phyloP scores from a whole-genome alignment of 2,329 filamentous ascomycete genomes.

The Fusarium circinatum region DNA sequence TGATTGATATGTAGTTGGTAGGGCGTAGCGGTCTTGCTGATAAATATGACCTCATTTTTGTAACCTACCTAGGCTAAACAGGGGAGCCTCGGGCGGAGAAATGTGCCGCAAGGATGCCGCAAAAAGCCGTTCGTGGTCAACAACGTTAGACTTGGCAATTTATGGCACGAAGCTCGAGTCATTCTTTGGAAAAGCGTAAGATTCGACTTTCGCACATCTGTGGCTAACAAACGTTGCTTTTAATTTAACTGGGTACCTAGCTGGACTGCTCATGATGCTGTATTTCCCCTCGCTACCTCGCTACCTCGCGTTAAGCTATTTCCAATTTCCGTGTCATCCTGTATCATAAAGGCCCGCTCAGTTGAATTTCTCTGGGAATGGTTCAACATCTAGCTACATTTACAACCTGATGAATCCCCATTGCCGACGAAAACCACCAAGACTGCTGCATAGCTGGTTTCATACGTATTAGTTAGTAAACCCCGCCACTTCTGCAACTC shows the following conservation, averaged over 20 bases:
- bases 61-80: not conserved
- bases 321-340: too few relatives aligned
- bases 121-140: not conserved
- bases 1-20: not conserved
- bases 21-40: not conserved
- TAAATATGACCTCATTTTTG: not conserved
- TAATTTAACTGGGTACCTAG: too few relatives aligned
- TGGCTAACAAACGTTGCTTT: too few relatives aligned
- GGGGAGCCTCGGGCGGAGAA: not conserved
- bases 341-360: too few relatives aligned
- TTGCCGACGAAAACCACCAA: conserved; percentile 2
- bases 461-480: not conserved
- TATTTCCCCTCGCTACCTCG: too few relatives aligned
- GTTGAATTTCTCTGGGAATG: too few relatives aligned
- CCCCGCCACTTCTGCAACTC: rapidly evolving
- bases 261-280: too few relatives aligned
- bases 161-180: rapidly evolving
- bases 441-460: not conserved
- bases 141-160: not conserved
- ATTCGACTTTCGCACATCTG: not conserved
- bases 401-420: not conserved
- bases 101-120: not conserved
- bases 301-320: too few relatives aligned
- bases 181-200: rapidly evolving
- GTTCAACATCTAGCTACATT: not conserved